A percentile compares a stretch with the other conserved stretches of the same genome.
Conservation (phyloP, 2,329 filamentous ascomycete species). For the Fusarium coicis region DNA sequence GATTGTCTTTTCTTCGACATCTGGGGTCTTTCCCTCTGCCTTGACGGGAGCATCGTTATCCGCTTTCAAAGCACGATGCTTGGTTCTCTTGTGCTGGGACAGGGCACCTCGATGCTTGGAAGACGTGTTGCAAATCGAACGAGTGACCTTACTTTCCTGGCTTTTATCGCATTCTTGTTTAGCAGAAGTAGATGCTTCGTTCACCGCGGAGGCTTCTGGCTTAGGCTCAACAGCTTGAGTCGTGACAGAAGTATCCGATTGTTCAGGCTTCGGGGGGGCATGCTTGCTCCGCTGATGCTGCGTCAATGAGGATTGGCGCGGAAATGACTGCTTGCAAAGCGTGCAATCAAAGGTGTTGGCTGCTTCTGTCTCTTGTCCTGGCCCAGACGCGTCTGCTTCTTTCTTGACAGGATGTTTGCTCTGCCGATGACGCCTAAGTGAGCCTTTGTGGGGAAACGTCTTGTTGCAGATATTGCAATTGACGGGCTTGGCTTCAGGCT, state of each 20-base stretch:
- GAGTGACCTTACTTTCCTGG: no score
- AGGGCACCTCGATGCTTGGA: not conserved
- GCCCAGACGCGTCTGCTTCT: not conserved
- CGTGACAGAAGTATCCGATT: no score
- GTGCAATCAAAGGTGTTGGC: not conserved
- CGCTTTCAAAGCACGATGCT: not conserved
- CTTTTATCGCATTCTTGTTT: not conserved
- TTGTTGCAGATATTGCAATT: not conserved
- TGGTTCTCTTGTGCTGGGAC: not conserved
- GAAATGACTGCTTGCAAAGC: not conserved
- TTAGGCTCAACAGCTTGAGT: not conserved
- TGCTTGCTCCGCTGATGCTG: not conserved
- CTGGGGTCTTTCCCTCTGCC: no score
- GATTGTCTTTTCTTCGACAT: not conserved
- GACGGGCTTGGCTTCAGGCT: not conserved
- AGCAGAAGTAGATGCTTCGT: not conserved
- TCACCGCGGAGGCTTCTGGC: not conserved
- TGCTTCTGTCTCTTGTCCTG: not conserved
- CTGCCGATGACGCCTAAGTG: not conserved
- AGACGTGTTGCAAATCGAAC: not conserved
- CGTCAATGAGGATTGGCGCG: not conserved
- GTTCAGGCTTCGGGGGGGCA: not conserved
- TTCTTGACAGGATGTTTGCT: not conserved
- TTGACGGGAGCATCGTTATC: not conserved
- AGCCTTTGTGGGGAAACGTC: not conserved